Conservation (phyloP, 345 rosid genomes). For the Eucalyptus viminalis region DNA sequence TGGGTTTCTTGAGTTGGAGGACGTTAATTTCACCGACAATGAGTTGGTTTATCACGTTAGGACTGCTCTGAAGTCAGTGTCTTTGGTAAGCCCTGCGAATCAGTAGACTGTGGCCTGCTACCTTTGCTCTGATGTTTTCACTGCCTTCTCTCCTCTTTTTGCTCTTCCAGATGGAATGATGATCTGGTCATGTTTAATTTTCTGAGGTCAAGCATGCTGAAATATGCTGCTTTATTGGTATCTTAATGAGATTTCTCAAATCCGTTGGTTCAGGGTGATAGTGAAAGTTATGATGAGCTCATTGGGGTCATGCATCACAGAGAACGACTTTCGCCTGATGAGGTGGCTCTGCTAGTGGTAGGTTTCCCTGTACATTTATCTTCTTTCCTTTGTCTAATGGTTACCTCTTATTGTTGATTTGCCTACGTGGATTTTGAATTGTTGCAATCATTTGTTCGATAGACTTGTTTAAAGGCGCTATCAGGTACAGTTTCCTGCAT, state of each 20-base stretch:
- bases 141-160: background rate
- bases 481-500: conserved; percentile 62
- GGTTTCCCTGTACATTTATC: background rate
- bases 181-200: background rate
- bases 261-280: conserved; percentile 33
- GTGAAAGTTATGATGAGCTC: conserved; percentile 43
- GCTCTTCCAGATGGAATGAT: background rate
- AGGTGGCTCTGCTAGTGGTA: conserved; percentile 73
- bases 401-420: background rate
- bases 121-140: background rate
- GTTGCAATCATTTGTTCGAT: background rate
- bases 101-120: background rate
- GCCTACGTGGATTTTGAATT: background rate
- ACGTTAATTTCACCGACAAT: background rate
- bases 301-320: conserved; percentile 44
- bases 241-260: background rate
- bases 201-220: background rate
- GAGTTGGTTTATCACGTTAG: background rate
- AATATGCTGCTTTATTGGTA: background rate
- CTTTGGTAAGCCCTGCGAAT: background rate
- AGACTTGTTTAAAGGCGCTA: conserved; percentile 61
- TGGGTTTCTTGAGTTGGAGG: background rate
- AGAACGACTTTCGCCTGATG: conserved; percentile 25
- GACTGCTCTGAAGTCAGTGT: background rate
- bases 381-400: background rate